Percentiles rank a stretch among this genome's conserved stretches.
phyloP scores from a whole-genome alignment of 2,329 filamentous ascomycete species.

The Chlorencoelia australis region DNA sequence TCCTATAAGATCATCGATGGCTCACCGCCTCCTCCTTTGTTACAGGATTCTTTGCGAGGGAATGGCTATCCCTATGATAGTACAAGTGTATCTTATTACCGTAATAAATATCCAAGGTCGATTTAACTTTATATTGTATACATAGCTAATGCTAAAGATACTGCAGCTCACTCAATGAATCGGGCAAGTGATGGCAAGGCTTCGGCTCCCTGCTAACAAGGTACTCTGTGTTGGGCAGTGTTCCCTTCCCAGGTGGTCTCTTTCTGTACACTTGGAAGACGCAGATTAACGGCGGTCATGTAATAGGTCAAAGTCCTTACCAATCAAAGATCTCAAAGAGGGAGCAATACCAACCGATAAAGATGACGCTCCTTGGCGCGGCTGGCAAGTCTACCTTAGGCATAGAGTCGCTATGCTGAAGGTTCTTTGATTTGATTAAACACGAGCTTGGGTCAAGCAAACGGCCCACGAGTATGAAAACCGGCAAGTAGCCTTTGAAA shows the following conservation, averaged over 20 bases:
- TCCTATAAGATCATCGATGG: constrained; percentile 9
- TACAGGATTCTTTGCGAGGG: constrained; percentile 9
- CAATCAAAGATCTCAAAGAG: constrained; percentile 7
- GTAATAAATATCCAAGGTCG: constrained; percentile 7
- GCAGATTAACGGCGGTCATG: neutral
- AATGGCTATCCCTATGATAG: constrained; percentile 12
- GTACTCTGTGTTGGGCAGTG: constrained; percentile 13
- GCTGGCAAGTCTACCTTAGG: constrained; percentile 2
- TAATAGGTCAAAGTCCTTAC: constrained; percentile 14
- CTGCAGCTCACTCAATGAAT: constrained; percentile 4
- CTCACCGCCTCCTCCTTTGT: no score
- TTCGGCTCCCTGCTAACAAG: constrained; percentile 13
- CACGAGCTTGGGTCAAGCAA: neutral
- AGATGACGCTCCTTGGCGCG: constrained; percentile 13
- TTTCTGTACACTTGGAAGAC: accelerated
- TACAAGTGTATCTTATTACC: constrained; percentile 5
- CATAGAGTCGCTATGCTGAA: neutral
- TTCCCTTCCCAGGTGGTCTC: constrained; percentile 14
- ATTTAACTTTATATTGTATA: neutral
- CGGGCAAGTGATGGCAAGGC: constrained; percentile 14
- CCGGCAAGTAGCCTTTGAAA: no score
- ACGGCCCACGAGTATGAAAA: neutral
- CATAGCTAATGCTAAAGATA: neutral
- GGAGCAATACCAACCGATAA: constrained; percentile 12
- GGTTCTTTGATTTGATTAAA: constrained; percentile 3